Percentiles rank a stretch among this genome's conserved stretches.
Conservation (phyloP, 2,329 filamentous ascomycete genomes). For the Arthrinium puccinioides region DNA sequence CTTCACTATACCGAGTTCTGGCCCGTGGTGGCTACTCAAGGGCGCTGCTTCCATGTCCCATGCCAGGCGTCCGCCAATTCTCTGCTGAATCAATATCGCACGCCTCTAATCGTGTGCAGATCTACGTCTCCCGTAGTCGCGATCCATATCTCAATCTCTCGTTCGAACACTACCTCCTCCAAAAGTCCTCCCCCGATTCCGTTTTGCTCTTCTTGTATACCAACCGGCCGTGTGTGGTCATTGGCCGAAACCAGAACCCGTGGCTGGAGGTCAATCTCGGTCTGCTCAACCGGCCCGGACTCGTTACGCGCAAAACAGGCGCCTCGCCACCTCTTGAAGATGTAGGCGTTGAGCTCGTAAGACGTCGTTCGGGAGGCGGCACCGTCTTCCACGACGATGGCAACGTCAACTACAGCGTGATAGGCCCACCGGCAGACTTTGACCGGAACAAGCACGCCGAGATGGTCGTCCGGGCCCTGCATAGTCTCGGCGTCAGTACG, state of each 20-base stretch:
- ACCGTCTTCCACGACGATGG: conserved; percentile 90
- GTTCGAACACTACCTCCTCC: conserved; percentile 84
- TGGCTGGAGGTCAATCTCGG: conserved; percentile 84
- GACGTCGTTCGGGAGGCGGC: conserved; percentile 81
- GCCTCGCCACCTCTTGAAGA: conserved; percentile 14
- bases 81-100: conserved; percentile 32
- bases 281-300: conserved; percentile 35
- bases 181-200: conserved; percentile 63
- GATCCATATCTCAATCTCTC: conserved; percentile 89
- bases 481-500: conserved; percentile 46
- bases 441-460: conserved; percentile 81
- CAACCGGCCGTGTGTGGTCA: conserved; percentile 80
- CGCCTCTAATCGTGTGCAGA: conserved; percentile 47
- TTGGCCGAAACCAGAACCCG: conserved; percentile 95
- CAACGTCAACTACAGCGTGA: conserved; percentile 93
- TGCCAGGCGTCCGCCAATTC: too few relatives aligned
- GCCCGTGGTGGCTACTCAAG: too few relatives aligned
- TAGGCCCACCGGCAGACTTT: conserved; percentile 69
- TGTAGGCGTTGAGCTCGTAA: conserved; percentile 53
- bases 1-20: too few relatives aligned
- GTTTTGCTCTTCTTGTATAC: conserved; percentile 80
- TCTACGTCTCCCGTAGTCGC: conserved; percentile 62
- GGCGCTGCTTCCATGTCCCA: too few relatives aligned
- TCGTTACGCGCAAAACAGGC: conserved; percentile 5
- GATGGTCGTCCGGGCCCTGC: conserved; percentile 85